Percentiles rank a stretch among this genome's conserved stretches.
phyloP scores from a whole-genome alignment of 2,329 filamentous ascomycete genomes.

The Cercospora sp. region DNA sequence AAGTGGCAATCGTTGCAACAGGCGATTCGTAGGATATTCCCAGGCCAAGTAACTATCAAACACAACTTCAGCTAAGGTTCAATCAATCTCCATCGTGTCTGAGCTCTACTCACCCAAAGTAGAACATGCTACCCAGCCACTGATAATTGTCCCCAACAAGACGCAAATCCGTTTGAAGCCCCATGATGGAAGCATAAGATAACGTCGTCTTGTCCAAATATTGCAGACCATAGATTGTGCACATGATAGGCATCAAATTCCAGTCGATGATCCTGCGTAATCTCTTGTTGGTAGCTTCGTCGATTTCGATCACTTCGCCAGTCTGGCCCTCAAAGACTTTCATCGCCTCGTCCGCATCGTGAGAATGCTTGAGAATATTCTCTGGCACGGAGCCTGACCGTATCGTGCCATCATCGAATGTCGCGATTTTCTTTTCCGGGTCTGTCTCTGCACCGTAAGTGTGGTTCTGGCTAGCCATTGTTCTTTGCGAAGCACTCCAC shows the following conservation, averaged over 20 bases:
- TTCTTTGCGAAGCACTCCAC: neutral
- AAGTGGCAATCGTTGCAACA: slow-evolving; percentile 64
- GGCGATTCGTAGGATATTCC: slow-evolving; percentile 66
- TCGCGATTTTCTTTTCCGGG: slow-evolving; percentile 29
- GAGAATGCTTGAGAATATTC: slow-evolving; percentile 53
- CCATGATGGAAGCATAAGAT: slow-evolving; percentile 55
- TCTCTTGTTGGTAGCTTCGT: slow-evolving; percentile 59
- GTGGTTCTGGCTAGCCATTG: neutral
- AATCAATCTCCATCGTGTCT: neutral
- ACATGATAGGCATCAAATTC: slow-evolving; percentile 62
- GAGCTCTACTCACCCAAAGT: slow-evolving; percentile 43
- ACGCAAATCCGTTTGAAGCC: slow-evolving; percentile 48
- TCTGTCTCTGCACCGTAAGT: slow-evolving; percentile 25
- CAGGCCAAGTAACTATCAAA: slow-evolving; percentile 47
- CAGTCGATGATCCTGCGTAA: slow-evolving; percentile 62
- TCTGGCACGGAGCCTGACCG: slow-evolving; percentile 33
- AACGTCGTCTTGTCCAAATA: slow-evolving; percentile 62
- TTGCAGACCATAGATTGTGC: slow-evolving; percentile 59
- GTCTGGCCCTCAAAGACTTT: slow-evolving; percentile 54
- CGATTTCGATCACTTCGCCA: slow-evolving; percentile 55
- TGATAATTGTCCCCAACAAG: slow-evolving; percentile 54
- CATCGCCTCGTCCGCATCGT: slow-evolving; percentile 62
- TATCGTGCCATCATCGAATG: slow-evolving; percentile 32
- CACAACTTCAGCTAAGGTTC: neutral
- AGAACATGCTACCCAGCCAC: slow-evolving; percentile 53